Evolutionary conservation across 2,329 filamentous ascomycete species (phyloP), one percentile per base, ranked within the genome.

Genomic region (Fonsecaea erecta): DNA sequence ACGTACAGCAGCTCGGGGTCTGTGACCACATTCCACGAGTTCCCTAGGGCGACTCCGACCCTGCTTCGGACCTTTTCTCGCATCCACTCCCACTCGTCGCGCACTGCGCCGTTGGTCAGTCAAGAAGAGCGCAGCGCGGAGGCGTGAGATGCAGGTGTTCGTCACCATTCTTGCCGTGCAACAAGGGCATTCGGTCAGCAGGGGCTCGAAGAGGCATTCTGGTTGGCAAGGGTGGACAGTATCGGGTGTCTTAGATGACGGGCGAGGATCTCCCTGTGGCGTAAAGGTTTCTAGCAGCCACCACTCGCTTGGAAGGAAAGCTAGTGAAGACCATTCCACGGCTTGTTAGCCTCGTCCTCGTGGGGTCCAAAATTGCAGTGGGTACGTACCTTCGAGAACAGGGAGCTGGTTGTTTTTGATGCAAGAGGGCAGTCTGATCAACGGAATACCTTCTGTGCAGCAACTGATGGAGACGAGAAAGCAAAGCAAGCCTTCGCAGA

Each of bases 71-170:
- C n/a, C n/a, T n/a, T n/a, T n/a, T n/a, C n/a, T n/a, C n/a, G n/a
- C 62, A 81, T 83, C 61, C 72, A 77, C 18, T 85, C 82, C 78
- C 79, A 86, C 16, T 80, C 77, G 70, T 86, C 84, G 5, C 84
- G 82, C 67, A 85, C 83, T 85, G 48, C 24, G 9, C n/a, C 9
- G 14, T 16, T 18, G 26, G 21, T 35, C 46, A 54, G 53, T 37
- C 18, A 18, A 21, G 30, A 46, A 16, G 11, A 3, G 9, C 26
- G 37, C 4, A 32, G 14, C 24, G 34, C 30, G 11, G n/a, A 30
- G 8, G 18, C 1, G 9, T 24, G 56, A 32, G 16, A 9, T 18
- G n/a, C 18, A 4, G 37, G 35, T 35, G 14, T 3, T 40, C 11
- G 16, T 35, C 57, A 69, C 67, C 51, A 28, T 68, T 66, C 35